phyloP scores from a whole-genome alignment of 1,284 basidiomycete genomes.

The Irpex rosettiformis region DNA sequence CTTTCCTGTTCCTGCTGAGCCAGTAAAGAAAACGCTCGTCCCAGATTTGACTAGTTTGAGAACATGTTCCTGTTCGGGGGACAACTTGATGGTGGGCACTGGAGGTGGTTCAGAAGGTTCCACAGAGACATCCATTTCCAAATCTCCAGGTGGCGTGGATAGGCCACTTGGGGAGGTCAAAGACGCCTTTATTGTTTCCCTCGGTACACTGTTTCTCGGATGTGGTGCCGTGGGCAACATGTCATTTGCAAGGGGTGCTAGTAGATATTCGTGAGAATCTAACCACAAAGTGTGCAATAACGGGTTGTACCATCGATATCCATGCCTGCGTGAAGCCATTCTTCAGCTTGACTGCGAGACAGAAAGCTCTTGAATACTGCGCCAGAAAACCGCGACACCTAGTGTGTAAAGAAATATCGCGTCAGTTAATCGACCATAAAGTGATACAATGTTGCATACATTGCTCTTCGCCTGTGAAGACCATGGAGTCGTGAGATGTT shows the following conservation, averaged over 20 bases:
- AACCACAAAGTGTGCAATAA: neutral
- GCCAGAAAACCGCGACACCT: constrained; percentile 47
- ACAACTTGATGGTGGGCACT: constrained; percentile 25
- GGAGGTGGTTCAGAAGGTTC: neutral
- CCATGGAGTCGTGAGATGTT: neutral
- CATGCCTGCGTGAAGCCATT: constrained; percentile 34
- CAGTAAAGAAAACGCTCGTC: constrained; percentile 78
- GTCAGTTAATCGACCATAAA: neutral
- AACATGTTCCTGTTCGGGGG: constrained; percentile 55
- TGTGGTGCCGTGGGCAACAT: too few species aligned
- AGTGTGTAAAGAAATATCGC: neutral
- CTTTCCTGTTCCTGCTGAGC: constrained; percentile 82
- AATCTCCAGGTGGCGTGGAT: neutral
- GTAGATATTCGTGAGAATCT: neutral
- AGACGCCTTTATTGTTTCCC: too few species aligned
- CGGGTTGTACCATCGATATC: neutral
- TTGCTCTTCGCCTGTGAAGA: constrained; percentile 1
- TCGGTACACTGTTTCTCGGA: too few species aligned
- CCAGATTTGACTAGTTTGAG: constrained; percentile 53
- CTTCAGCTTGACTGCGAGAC: constrained; percentile 37
- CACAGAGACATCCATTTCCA: neutral
- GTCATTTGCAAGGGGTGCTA: too few species aligned
- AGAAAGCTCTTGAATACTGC: constrained; percentile 46
- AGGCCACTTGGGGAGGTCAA: too few species aligned
- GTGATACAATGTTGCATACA: neutral